Base-by-base conservation (phyloP, 2,329 filamentous ascomycete genomes). In the Paraphaeosphaeria minitans region DNA sequence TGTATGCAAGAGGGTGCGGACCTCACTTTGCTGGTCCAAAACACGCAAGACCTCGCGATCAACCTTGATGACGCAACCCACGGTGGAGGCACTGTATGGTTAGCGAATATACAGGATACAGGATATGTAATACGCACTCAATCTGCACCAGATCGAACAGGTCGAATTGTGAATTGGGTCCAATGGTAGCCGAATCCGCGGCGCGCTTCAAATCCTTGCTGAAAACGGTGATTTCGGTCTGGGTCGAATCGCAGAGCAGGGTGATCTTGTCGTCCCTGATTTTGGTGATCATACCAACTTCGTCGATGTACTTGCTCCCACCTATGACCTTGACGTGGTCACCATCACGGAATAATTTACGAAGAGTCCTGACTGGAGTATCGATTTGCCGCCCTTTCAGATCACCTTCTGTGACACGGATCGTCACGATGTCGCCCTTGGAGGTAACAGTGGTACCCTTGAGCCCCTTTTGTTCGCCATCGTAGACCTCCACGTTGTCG, bases 251-350 rank as follows among this genome's bases (percentile, higher is more conserved):
- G 49, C 92, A 97, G 65, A 99, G 82, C 64, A 99, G 82, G 1
- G 95, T 98, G 58, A 99, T 93, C 41, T 91, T 89, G 75, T 99
- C 95, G 60, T 96, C 92, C 50, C 87, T 89, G 66, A 97, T 95
- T 75, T 92, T 92, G 65, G 98, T 93, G 53, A 99, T 93, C 86
- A 97, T 96, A 77, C 95, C 95, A 46, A 98, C 90, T 79, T 99
- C 95, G 68, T 97, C 95, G 56, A 91, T 88, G 76, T 93, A 98
- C 68, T 92, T 90, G 80, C 93, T 97, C 41, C 93, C 94, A 56
- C 95, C 94, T 74, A 97, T 96, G 66, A 99, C 95, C 81, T 98
- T 98, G 81, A 99, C 95, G 73, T 99, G 95, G 71, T 99, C 95
- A 82, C 95, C 95, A 62, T 93, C 85, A 65, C 86, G 88, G 84